These are phyloP conservation scores for Coprinellus micaceus DNA, from an alignment of 768 basidiomycete genomes.

Conservation along the genomic window DNA sequence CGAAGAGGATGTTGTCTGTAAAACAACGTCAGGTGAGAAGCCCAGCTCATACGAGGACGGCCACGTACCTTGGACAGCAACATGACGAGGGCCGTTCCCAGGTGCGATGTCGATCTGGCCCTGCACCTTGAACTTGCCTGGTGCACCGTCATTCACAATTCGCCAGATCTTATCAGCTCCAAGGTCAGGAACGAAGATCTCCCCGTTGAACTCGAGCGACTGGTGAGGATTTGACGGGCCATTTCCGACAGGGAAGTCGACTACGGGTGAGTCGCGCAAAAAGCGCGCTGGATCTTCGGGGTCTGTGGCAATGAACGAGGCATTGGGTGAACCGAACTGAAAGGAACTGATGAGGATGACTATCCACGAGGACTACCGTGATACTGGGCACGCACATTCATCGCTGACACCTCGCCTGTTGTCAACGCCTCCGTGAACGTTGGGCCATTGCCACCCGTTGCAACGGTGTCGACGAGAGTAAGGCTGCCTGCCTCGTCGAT, in stretches of 20 bases:
- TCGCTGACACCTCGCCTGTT: slow-evolving; percentile 53
- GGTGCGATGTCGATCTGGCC: slow-evolving; percentile 56
- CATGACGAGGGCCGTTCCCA: slow-evolving; percentile 60
- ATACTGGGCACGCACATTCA: slow-evolving; percentile 32
- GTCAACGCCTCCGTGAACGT: slow-evolving; percentile 49
- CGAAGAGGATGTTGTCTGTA: slow-evolving; percentile 49
- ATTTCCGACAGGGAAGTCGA: slow-evolving; percentile 50
- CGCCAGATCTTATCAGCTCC: slow-evolving; percentile 70
- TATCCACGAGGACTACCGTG: background rate
- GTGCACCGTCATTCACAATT: slow-evolving; percentile 36
- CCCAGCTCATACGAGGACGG: background rate
- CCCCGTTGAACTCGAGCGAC: slow-evolving; percentile 50
- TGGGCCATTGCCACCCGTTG: slow-evolving; percentile 50
- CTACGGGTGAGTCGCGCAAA: slow-evolving; percentile 33
- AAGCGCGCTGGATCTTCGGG: slow-evolving; percentile 32
- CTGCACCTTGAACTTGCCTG: slow-evolving; percentile 50
- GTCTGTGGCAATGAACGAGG: slow-evolving; percentile 42
- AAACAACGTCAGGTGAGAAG: background rate
- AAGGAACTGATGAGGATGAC: background rate
- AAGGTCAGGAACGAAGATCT: slow-evolving; percentile 65
- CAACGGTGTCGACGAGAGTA: slow-evolving; percentile 39
- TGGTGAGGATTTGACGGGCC: slow-evolving; percentile 63
- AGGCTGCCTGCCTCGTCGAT: slow-evolving; percentile 44
- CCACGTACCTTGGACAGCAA: slow-evolving; percentile 28
- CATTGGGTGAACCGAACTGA: slow-evolving; percentile 10